Evolutionary conservation across 805 yeast species (phyloP).

Genomic region (Brettanomyces nanus): DNA sequence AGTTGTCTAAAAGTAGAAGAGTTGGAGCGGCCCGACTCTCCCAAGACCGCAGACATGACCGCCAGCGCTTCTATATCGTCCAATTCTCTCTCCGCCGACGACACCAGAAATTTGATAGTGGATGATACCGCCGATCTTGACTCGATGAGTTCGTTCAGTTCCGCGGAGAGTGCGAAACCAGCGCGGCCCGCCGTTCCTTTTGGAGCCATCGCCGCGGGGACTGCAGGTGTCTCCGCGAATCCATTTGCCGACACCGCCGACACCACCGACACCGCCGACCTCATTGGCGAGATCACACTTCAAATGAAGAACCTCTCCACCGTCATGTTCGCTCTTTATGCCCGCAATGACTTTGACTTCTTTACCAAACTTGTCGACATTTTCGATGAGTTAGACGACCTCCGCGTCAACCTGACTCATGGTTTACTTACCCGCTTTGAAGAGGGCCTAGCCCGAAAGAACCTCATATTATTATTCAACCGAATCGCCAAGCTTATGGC

Average conservation of each 20-base stretch:
- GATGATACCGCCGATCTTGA: conserved; percentile 11
- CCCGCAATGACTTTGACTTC: conserved; percentile 60
- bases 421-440: conserved; percentile 50
- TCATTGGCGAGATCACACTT: conserved; percentile 50
- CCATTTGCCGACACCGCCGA: neutral
- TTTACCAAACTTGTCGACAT: conserved; percentile 46
- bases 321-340: conserved; percentile 62
- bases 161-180: conserved; percentile 3
- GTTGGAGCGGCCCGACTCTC: conserved; percentile 11
- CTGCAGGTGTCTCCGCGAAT: neutral
- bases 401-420: conserved; percentile 44
- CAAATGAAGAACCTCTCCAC: conserved; percentile 50
- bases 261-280: no score
- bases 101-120: conserved; percentile 1
- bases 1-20: conserved; percentile 39
- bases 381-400: conserved; percentile 50
- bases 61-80: neutral
- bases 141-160: neutral
- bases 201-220: conserved; percentile 27
- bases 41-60: neutral
- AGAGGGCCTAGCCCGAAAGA: conserved; percentile 36
- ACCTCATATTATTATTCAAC: conserved; percentile 43
- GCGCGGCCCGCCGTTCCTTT: conserved; percentile 48
- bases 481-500: conserved; percentile 56
- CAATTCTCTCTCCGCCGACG: conserved; percentile 1